A percentile compares a stretch with the other conserved stretches of the same genome.
These are phyloP conservation scores for Paraglomus occultum DNA, from an alignment of 192 early-diverging fungal genomes.

Conservation along the genomic window DNA sequence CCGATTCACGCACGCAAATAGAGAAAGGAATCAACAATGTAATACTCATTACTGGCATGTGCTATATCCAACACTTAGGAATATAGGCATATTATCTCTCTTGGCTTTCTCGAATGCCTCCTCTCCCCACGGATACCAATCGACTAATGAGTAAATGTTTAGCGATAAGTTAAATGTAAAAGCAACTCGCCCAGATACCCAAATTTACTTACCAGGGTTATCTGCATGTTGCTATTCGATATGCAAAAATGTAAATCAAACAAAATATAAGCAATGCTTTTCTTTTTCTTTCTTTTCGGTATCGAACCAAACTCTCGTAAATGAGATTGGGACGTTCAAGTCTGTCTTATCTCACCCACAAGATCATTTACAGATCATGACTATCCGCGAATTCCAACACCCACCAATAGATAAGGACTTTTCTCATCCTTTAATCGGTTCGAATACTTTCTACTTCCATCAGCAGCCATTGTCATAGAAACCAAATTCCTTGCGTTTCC, in stretches of 20 bases:
- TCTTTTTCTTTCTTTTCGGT: background rate
- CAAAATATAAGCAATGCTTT: background rate
- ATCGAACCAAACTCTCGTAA: background rate
- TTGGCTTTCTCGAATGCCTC: constrained; percentile 57
- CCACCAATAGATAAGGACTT: constrained; percentile 58
- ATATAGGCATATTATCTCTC: constrained; percentile 57
- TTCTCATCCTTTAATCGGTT: too few species aligned
- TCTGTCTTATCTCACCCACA: background rate
- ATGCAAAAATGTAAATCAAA: background rate
- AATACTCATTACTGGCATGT: constrained; percentile 64
- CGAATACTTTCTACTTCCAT: too few species aligned
- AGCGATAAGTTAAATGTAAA: background rate
- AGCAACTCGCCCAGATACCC: background rate
- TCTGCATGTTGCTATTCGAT: constrained; percentile 26
- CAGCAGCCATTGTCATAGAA: too few species aligned
- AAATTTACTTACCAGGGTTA: constrained; percentile 24
- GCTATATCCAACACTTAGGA: constrained; percentile 65
- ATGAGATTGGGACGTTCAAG: background rate
- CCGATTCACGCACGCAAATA: too few species aligned
- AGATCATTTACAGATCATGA: background rate
- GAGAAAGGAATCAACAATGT: too few species aligned
- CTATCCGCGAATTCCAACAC: background rate
- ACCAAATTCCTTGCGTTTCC: too few species aligned
- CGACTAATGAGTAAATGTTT: constrained; percentile 33
- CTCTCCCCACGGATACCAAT: constrained; percentile 69